Percentiles rank a stretch among this genome's conserved stretches.
These are phyloP conservation scores for Viola odorata DNA, from an alignment of 345 rosid genomes.

Conservation along the genomic window DNA sequence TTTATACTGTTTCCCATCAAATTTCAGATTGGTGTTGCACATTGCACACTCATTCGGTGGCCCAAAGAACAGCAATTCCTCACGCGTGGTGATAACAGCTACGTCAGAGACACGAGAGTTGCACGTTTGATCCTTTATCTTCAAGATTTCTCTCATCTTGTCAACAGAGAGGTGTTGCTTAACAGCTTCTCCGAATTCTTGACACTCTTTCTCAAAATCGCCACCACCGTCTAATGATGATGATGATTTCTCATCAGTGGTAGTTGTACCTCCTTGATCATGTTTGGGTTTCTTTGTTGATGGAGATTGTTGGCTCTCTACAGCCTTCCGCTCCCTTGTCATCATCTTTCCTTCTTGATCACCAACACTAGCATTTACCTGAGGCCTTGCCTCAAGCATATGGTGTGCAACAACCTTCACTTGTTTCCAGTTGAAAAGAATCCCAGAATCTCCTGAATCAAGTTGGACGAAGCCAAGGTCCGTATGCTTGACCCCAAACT, in stretches of 20 bases:
- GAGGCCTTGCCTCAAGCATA: constrained; percentile 75
- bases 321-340: constrained; percentile 81
- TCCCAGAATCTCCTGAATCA: no score
- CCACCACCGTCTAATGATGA: no score
- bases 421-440: no score
- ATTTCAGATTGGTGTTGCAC: constrained; percentile 46
- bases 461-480: no score
- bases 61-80: constrained; percentile 62
- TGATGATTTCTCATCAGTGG: constrained; percentile 26
- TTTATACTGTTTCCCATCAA: constrained; percentile 40
- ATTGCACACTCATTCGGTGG: constrained; percentile 53
- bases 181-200: constrained; percentile 44
- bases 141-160: constrained; percentile 58
- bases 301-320: constrained; percentile 60
- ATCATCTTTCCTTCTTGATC: constrained; percentile 60
- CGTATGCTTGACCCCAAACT: no score
- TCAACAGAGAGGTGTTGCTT: constrained; percentile 43
- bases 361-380: constrained; percentile 39
- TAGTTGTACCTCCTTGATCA: constrained; percentile 10
- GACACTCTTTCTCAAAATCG: constrained; percentile 35
- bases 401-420: no score
- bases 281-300: constrained; percentile 57
- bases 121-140: constrained; percentile 58
- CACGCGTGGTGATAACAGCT: constrained; percentile 34
- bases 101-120: constrained; percentile 42